phyloP scores from a whole-genome alignment of 768 basidiomycete genomes.

The Lactifluus echinatus region DNA sequence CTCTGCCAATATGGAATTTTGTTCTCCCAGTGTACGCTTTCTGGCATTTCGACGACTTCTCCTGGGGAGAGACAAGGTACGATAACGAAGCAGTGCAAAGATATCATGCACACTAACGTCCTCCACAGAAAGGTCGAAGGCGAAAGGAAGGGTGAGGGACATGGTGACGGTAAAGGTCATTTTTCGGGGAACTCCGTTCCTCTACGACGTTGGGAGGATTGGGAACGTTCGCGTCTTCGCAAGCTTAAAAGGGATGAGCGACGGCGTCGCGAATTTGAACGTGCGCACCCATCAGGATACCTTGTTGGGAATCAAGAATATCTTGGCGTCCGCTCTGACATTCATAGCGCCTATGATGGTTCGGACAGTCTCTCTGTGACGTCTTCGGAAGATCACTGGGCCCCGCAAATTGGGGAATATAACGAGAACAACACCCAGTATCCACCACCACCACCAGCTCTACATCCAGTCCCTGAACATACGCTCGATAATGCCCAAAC shows the following conservation, averaged over 20 bases:
- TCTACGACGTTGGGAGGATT: conserved; percentile 97
- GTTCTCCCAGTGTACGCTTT: conserved; percentile 92
- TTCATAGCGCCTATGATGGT: conserved; percentile 53
- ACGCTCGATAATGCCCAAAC: conserved; percentile 31
- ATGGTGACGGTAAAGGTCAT: conserved; percentile 54
- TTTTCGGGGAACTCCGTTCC: conserved; percentile 61
- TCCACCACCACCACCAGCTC: conserved; percentile 77
- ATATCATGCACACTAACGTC: conserved; percentile 6
- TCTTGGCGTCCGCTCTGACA: conserved; percentile 46
- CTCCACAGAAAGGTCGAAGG: conserved; percentile 83
- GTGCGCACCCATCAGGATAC: conserved; percentile 63
- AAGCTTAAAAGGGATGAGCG: conserved; percentile 85
- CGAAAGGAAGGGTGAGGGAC: conserved; percentile 71
- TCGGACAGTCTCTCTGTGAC: conserved; percentile 75
- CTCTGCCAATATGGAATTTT: conserved; percentile 95
- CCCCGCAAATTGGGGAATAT: conserved; percentile 89
- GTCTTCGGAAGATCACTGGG: conserved; percentile 94
- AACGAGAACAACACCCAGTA: conserved; percentile 76
- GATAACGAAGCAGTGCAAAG: conserved; percentile 23
- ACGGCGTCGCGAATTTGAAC: conserved; percentile 72
- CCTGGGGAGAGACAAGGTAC: conserved; percentile 97
- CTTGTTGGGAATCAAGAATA: conserved; percentile 53
- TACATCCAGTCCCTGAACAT: conserved; percentile 39
- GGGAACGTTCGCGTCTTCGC: conserved; percentile 91
- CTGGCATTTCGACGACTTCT: conserved; percentile 99